Percentiles rank a stretch among this genome's conserved stretches.
Conservation (phyloP, 305 asterid genomes). For the Solanum hybrid region DNA sequence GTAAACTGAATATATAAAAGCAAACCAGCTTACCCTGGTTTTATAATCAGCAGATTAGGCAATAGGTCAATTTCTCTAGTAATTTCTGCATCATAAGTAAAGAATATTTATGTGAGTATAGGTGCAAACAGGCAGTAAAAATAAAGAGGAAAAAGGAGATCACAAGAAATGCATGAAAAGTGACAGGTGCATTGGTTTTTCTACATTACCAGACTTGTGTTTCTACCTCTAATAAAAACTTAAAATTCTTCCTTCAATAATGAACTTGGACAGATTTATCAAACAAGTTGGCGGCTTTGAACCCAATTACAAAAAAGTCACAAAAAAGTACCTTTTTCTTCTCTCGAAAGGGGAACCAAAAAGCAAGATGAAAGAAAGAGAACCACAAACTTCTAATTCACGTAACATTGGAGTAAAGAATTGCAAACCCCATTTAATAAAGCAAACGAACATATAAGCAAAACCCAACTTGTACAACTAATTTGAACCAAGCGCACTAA, state of each 20-base stretch:
- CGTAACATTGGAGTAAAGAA: conserved; percentile 52
- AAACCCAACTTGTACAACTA: conserved; percentile 1
- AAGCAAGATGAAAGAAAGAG: conserved; percentile 8
- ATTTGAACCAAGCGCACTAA: background rate
- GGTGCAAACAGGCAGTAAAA: conserved; percentile 4
- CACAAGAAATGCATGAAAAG: conserved; percentile 58
- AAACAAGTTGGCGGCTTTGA: background rate
- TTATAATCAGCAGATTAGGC: conserved; percentile 26
- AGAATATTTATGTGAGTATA: conserved; percentile 8
- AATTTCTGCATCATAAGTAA: conserved; percentile 37
- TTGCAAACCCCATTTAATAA: conserved; percentile 32
- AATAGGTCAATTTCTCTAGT: conserved; percentile 22
- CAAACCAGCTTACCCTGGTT: conserved; percentile 34
- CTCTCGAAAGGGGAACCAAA: conserved; percentile 1
- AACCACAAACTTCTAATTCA: conserved; percentile 29
- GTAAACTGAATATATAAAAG: background rate
- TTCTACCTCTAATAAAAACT: background rate
- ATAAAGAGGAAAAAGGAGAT: conserved; percentile 14
- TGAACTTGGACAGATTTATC: background rate
- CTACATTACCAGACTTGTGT: background rate
- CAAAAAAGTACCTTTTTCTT: background rate
- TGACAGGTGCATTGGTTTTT: conserved; percentile 23
- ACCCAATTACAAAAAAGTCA: background rate
- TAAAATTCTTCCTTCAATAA: background rate
- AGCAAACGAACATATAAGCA: conserved; percentile 33